Percentiles rank a stretch among this genome's conserved stretches.
Conservation (phyloP, 805 yeast genomes). For the Yarrowia hollandica region DNA sequence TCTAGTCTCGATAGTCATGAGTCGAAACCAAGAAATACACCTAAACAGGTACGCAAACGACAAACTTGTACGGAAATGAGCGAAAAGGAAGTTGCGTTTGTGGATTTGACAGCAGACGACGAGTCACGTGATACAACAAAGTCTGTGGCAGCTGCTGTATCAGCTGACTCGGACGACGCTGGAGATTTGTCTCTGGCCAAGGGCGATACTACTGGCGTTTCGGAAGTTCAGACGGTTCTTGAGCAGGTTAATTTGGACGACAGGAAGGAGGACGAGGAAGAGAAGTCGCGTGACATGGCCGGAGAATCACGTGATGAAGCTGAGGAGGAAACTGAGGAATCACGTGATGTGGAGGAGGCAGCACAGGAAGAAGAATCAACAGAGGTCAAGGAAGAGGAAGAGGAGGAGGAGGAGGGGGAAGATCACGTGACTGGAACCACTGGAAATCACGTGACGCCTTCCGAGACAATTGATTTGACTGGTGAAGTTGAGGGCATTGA, state of each 20-base stretch:
- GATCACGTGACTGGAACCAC: not conserved
- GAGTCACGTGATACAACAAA: not conserved
- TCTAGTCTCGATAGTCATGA: too few relatives aligned
- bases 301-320: not conserved
- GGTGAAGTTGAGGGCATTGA: too few relatives aligned
- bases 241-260: slow-evolving; percentile 4
- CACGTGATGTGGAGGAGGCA: not conserved
- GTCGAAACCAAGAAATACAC: too few relatives aligned
- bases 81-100: slow-evolving; percentile 18
- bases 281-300: not conserved
- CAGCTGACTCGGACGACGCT: not conserved
- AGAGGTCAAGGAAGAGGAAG: not conserved
- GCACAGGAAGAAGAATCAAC: not conserved
- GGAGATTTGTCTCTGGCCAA: too few relatives aligned
- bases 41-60: not conserved
- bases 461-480: not conserved
- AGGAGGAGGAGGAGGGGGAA: not conserved
- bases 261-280: not conserved
- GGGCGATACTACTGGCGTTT: not conserved
- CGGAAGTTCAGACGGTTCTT: slow-evolving; percentile 1
- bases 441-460: not conserved
- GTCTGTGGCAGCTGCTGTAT: not conserved
- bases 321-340: not conserved
- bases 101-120: slow-evolving; percentile 5
- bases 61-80: too few relatives aligned